These are phyloP conservation scores for Linum lewisii DNA, from an alignment of 345 rosid genomes.

Conservation along the genomic window DNA sequence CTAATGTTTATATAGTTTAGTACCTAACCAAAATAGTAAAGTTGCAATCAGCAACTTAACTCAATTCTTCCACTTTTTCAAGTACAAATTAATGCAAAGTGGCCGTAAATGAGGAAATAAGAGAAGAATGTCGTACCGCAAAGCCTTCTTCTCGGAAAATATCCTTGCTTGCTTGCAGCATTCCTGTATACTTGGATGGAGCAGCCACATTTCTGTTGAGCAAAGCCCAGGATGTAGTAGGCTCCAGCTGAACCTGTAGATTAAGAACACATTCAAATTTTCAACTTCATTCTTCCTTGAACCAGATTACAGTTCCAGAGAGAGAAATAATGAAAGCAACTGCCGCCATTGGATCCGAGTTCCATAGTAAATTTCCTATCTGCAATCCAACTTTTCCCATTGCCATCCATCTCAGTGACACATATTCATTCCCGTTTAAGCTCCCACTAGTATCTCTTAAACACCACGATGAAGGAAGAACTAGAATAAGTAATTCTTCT, in stretches of 20 bases:
- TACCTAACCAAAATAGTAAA: not conserved
- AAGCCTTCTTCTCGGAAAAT: constrained; percentile 92
- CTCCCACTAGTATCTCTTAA: no score
- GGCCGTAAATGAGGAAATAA: not conserved
- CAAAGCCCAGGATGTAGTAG: constrained; percentile 69
- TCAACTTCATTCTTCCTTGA: not conserved
- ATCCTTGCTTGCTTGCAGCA: constrained; percentile 82
- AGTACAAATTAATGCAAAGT: not conserved
- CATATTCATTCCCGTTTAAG: no score
- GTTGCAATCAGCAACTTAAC: not conserved
- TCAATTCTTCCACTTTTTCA: not conserved
- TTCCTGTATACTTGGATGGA: constrained; percentile 82
- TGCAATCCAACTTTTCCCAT: no score
- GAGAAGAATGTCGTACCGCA: constrained; percentile 32
- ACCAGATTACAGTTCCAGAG: not conserved
- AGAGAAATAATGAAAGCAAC: not conserved
- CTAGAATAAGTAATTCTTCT: no score
- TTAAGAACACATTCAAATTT: not conserved
- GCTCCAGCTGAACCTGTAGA: constrained; percentile 88
- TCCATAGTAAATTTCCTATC: no score
- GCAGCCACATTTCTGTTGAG: constrained; percentile 31
- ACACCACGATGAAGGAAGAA: no score
- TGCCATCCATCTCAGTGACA: no score
- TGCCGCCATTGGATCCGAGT: not conserved
- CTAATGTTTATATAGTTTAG: not conserved